Percentiles rank a stretch among this genome's conserved stretches.
These are phyloP conservation scores for Dalbergia cochinchinensis DNA, from an alignment of 306 rosid genomes.

Conservation along the genomic window DNA sequence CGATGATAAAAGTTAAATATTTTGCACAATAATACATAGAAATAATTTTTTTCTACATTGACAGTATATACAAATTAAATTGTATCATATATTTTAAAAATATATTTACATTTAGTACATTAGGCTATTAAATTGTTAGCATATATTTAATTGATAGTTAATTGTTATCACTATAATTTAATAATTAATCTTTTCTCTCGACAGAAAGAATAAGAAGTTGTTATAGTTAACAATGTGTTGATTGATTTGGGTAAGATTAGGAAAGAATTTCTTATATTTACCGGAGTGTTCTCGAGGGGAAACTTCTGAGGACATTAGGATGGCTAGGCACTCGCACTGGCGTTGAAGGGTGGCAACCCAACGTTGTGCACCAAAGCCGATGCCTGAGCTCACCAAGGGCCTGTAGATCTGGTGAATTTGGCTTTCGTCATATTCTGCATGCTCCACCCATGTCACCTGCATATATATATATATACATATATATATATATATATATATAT, in stretches of 20 bases:
- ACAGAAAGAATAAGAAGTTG: no score
- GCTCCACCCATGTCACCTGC: slow-evolving; percentile 99
- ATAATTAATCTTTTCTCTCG: no score
- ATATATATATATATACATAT: not conserved
- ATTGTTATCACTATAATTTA: not conserved
- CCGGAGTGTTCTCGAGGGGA: slow-evolving; percentile 74
- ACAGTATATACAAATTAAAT: no score
- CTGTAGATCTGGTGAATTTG: slow-evolving; percentile 81
- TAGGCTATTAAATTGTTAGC: no score
- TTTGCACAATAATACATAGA: no score
- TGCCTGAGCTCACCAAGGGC: slow-evolving; percentile 82
- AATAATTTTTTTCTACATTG: no score
- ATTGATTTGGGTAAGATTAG: no score
- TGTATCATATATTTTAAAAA: no score
- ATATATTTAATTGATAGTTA: no score
- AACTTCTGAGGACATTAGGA: slow-evolving; percentile 73
- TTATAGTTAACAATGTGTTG: not conserved
- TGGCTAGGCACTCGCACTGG: slow-evolving; percentile 88
- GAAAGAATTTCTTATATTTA: not conserved
- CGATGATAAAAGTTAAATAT: no score
- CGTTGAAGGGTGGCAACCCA: slow-evolving; percentile 96
- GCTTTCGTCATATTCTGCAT: slow-evolving; percentile 90
- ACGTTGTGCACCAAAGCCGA: slow-evolving; percentile 92
- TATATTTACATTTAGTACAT: not conserved
- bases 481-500: no score